Conservation (phyloP, 108 stramenopile genomes). For the Mayamaea pseudoterrestris region DNA sequence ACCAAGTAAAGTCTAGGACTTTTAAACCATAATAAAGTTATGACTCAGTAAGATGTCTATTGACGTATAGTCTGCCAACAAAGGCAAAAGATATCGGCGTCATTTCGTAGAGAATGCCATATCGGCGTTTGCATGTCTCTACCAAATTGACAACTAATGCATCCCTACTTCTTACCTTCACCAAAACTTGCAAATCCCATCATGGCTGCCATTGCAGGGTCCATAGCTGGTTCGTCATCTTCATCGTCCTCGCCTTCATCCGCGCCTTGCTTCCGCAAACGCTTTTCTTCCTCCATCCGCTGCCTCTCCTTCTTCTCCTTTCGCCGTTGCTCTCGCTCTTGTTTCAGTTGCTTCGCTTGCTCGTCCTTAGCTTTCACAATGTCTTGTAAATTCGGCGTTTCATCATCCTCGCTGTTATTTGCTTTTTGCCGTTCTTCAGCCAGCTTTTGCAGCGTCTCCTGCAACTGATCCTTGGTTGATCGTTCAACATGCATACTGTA, state of each 20-base stretch:
- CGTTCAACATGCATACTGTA: constrained; percentile 91
- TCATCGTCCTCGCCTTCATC: constrained; percentile 30
- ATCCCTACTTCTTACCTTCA: constrained; percentile 19
- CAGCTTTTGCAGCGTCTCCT: constrained; percentile 23
- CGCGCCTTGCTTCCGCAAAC: too few relatives aligned
- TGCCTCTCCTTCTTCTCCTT: constrained; percentile 38
- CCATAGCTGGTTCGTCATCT: constrained; percentile 43
- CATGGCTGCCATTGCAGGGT: constrained; percentile 84
- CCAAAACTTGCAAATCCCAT: constrained; percentile 93
- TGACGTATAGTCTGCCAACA: too few relatives aligned
- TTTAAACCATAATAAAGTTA: too few relatives aligned
- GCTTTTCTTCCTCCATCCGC: constrained; percentile 24
- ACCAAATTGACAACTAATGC: too few relatives aligned
- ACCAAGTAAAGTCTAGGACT: too few relatives aligned
- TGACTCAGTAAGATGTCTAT: too few relatives aligned
- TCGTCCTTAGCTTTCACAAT: constrained; percentile 66
- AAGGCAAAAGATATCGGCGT: too few relatives aligned
- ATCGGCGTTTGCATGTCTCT: too few relatives aligned
- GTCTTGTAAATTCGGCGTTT: constrained; percentile 25
- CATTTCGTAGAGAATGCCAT: too few relatives aligned
- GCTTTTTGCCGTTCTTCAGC: constrained; percentile 25
- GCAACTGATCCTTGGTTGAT: constrained; percentile 70
- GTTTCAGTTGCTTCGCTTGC: constrained; percentile 38
- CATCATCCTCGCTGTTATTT: constrained; percentile 13
- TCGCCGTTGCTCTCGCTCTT: constrained; percentile 47